These are phyloP conservation scores for Usnea hakonensis DNA, from an alignment of 495 filamentous ascomycete genomes.

Conservation along the genomic window DNA sequence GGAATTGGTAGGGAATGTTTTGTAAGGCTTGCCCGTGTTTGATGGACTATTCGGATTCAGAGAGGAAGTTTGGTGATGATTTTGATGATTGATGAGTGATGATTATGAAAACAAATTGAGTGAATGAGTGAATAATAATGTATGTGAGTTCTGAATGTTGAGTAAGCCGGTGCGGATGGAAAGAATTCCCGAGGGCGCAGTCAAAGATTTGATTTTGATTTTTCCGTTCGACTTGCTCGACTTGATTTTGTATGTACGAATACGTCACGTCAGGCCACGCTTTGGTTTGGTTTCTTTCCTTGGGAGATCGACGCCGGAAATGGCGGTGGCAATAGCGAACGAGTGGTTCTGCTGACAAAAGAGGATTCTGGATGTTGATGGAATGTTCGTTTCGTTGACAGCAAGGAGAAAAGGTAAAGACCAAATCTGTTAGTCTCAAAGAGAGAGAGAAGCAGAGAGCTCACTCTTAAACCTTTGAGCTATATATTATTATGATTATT, in stretches of 20 bases:
- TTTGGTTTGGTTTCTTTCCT: neutral
- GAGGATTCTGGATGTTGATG: neutral
- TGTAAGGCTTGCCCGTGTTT: neutral
- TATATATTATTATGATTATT: no score
- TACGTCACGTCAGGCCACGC: conserved; percentile 7
- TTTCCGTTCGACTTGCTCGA: no score
- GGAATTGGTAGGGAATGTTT: conserved; percentile 8
- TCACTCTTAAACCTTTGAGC: conserved; percentile 1
- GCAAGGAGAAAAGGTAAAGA: conserved; percentile 5
- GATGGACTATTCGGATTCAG: neutral
- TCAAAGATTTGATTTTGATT: conserved; percentile 5
- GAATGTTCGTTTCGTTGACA: conserved; percentile 5
- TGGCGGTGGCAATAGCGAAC: conserved; percentile 21
- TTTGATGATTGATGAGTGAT: no score
- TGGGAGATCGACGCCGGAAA: conserved; percentile 1
- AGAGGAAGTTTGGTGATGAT: no score
- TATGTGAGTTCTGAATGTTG: neutral
- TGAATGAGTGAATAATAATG: no score
- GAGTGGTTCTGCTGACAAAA: conserved; percentile 20
- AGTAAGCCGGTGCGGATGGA: conserved; percentile 1
- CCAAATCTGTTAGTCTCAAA: neutral
- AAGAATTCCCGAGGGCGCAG: neutral
- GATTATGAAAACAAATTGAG: neutral
- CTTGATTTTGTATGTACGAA: no score
- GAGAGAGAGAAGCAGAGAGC: neutral